Base-by-base conservation (phyloP, 352 stramenopile species). In the Pseudoperonospora humuli region DNA sequence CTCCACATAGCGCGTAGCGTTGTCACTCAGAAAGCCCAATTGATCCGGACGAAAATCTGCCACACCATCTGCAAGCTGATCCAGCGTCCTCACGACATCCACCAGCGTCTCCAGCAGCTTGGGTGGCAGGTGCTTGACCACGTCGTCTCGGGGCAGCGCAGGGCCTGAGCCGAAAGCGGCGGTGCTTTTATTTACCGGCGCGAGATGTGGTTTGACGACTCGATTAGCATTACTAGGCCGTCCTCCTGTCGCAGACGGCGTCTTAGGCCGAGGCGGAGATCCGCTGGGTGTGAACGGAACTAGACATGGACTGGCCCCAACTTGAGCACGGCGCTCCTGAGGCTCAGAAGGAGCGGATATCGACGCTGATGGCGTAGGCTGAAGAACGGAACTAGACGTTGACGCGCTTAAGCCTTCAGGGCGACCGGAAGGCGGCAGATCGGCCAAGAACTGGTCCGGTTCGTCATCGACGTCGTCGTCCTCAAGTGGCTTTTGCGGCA, bases 221-320 rank as follows among this genome's bases (percentile, higher is more conserved):
- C 46, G 43, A 21, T 19, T 50, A 3, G 15, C 45, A 44, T 14
- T 45, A 3, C 18, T 20, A 0, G 39, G 37, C 4, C 36, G 40
- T 35, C 31, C 42, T 33, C 14, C 55, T 45, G 43, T 61, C 47
- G 31, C 74, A 1, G 69, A 71, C 10, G 71, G 74, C 24, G 71
- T 84, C 52, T 84, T 84, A 0, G 67, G 64, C 3, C 54, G 47
- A 36, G 57, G 72, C 1, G 75, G 71, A 8, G 69, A 80, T n/a
- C 70, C 64, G 50, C 80, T 62, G 31, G 75, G 75, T 35, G 75
- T 86, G 53, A 86, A 86, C 1, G 75, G 75, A 15, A 71, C 62
- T 21, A 86, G 17, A 39, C 81, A 86, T 19, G 75, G 75, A 49
- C 68, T 82, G 32, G 67, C 71, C 17, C 71, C 62, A 5, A 86